Evolutionary conservation across 2,329 filamentous ascomycete genomes (phyloP).

Genomic region (Zarea fungicola): DNA sequence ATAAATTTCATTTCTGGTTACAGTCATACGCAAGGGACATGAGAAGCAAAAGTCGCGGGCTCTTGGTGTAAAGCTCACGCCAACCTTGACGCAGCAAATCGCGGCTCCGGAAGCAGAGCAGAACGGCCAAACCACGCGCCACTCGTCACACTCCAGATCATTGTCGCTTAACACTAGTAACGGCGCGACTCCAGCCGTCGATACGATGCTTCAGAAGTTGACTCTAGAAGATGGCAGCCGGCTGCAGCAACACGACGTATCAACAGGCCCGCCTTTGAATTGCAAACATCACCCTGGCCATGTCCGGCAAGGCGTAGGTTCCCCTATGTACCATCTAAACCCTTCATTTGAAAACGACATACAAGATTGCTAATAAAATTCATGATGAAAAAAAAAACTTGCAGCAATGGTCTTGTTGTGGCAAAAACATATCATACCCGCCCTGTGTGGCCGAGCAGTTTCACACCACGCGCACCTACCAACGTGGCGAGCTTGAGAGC

Average conservation of each 20-base stretch:
- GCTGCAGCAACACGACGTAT: background rate
- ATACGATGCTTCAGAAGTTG: background rate
- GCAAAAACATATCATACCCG: conserved; percentile 16
- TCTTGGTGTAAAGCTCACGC: background rate
- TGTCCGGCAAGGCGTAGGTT: conserved; percentile 23
- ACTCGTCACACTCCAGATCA: background rate
- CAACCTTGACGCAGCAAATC: background rate
- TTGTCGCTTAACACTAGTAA: background rate
- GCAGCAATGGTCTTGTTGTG: conserved; percentile 29
- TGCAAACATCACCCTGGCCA: conserved; percentile 27
- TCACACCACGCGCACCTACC: conserved; percentile 22
- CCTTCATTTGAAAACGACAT: background rate
- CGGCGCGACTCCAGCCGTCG: background rate
- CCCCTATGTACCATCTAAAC: background rate
- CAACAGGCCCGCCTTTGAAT: conserved; percentile 13
- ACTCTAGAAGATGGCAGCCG: background rate
- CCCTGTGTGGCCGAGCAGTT: conserved; percentile 23
- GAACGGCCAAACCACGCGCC: no score
- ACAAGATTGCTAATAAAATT: background rate
- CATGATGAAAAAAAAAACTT: no score
- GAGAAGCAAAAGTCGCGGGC: conserved; percentile 11
- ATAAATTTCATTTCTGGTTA: background rate
- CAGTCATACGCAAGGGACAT: conserved; percentile 6
- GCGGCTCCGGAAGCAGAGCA: no score
- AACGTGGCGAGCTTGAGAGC: conserved; percentile 21